Evolutionary conservation across 2,329 filamentous ascomycete species (phyloP), one percentile per base, ranked within the genome.

Genomic region (Dothiorella sarmentorum): DNA sequence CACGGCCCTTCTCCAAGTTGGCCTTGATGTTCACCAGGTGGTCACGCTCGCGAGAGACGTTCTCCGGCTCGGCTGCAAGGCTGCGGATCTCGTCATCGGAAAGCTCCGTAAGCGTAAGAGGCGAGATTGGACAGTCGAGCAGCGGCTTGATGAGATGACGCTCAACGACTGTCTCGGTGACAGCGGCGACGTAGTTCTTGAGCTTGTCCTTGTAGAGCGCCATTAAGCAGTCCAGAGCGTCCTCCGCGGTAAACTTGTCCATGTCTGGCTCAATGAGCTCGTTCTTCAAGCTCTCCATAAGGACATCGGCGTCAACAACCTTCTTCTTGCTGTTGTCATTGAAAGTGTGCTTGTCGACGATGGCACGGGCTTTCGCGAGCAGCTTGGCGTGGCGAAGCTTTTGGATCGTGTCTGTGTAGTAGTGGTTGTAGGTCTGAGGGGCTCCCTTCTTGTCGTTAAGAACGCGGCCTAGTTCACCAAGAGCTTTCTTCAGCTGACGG

Each of bases 391-490:
- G 6, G 61, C 68, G 27, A 65, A 62, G 0, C 73, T 74, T 61
- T 52, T 71, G 68, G 9, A 71, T 45, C 0, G 35, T 67, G 1
- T 51, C 60, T 0, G 68, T 68, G 44, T 79, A 80, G 33, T 79
- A 70, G 18, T 77, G 68, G 38, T 83, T 82, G 62, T 84, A 84
- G 0, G 80, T 85, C 31, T 82, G 80, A 0, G 80, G 80, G 62
- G 83, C 78, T 0, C 74, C 64, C 7, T 68, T 67, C 61, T 73
- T 78, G 67, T 80, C 78, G 9, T 68, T 64, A 0, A 86, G 66
- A 2, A 86, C 64, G 49, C 80, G 75, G 0, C 59, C 56, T 0
- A 77, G 69, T 62, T 82, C 81, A 0, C 62, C 60, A 9, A 75
- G 68, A 1, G 81, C 70, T 3, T 61, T 63, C 2, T 61, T 35